Evolutionary conservation across 345 rosid species (phyloP), one percentile per base, ranked within the genome.

Genomic region (Salix brachista): DNA sequence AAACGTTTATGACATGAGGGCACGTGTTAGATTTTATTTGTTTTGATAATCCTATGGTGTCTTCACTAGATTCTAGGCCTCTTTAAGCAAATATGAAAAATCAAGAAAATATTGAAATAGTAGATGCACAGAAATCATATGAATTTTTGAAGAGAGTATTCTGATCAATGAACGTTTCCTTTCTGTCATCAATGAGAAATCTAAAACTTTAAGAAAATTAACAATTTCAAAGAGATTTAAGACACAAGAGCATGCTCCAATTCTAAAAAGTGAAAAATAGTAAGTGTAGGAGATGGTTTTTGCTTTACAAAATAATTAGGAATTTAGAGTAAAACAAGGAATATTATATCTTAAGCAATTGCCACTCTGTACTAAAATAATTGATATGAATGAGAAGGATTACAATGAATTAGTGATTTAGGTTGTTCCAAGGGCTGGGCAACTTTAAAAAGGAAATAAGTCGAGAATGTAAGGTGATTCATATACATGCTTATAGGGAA

Each of bases 401-500:
- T 26, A 19, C 65, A 44, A 42, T 28, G 36, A 32, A 41, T 64
- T 44, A 26, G 42, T 64, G 42, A 74, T 62, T 61, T 64, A 9
- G 23, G 32, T 23, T 62, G 42, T 32, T 52, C 44, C 48, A 48
- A 6, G 66, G 54, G 25, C 5, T 36, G 37, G 25, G 26, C 17
- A 69, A 65, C 19, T 30, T 39, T 41, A 41, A 61, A 36, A 42
- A 42, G 14, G 58, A 61, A 28, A 25, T 61, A 28, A 69, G 18
- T 68, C 68, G 21, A 75, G 67, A 14, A 5, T 17, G 21, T 11
- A 34, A 76, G 54, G 41, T 36, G 54, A 17, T n/a, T 41, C 54
- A 42, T 77, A 21, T 16, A 41, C 70, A 60, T 69, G 36, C 60
- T 19, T 76, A 60, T 69, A 34, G 2, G 72, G 65, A 67, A 56